Conservation (phyloP, 768 basidiomycete species). For the Amanita polypyramis region DNA sequence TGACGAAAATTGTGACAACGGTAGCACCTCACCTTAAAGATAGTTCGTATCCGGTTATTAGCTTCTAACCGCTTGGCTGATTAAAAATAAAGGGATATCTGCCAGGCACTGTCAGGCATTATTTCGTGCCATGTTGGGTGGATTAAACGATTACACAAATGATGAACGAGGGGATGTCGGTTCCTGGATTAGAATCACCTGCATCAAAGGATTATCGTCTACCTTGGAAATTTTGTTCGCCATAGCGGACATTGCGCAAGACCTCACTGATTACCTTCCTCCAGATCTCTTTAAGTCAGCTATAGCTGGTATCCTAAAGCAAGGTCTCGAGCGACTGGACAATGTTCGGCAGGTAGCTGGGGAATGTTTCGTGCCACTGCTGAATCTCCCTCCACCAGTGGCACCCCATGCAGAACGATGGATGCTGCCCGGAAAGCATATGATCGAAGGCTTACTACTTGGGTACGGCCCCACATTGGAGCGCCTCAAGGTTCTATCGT, state of each 20-base stretch:
- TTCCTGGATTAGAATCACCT: constrained; percentile 85
- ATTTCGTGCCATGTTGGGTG: constrained; percentile 49
- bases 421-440: constrained; percentile 35
- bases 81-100: constrained; percentile 31
- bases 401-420: constrained; percentile 32
- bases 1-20: constrained; percentile 37
- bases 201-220: constrained; percentile 53
- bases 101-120: constrained; percentile 34
- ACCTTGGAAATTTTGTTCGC: constrained; percentile 42
- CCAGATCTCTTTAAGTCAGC: constrained; percentile 42
- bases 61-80: not conserved
- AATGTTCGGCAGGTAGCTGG: constrained; percentile 82
- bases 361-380: constrained; percentile 39
- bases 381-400: constrained; percentile 35
- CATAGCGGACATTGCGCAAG: constrained; percentile 26
- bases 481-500: not conserved
- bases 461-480: constrained; percentile 21
- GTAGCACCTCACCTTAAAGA: constrained; percentile 30
- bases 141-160: constrained; percentile 80
- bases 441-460: constrained; percentile 45
- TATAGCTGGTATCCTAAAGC: constrained; percentile 69
- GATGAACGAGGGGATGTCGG: constrained; percentile 97
- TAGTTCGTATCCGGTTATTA: constrained; percentile 26
- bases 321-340: constrained; percentile 85
- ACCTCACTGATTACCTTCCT: constrained; percentile 52